Conservation (phyloP, 768 basidiomycete genomes). For the Leccinum arenicola region DNA sequence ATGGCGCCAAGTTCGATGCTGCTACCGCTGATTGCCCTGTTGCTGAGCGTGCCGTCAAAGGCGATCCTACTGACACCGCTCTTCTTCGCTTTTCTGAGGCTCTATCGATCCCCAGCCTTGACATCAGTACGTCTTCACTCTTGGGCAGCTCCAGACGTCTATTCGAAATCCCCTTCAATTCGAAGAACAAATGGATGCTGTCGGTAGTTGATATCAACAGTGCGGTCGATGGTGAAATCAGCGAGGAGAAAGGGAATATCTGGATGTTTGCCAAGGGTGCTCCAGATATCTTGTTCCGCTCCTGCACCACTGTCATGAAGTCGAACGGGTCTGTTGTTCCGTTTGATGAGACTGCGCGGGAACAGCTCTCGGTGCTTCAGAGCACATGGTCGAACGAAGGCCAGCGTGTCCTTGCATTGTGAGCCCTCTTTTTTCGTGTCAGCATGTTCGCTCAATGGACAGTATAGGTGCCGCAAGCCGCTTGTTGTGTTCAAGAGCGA, state of each 20-base stretch:
- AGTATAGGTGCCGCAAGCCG: constrained; percentile 29
- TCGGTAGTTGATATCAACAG: constrained; percentile 31
- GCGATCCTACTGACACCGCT: constrained; percentile 53
- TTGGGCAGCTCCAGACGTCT: constrained; percentile 15
- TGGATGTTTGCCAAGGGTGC: constrained; percentile 56
- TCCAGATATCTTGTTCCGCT: constrained; percentile 49
- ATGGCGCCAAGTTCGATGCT: constrained; percentile 49
- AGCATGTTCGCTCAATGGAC: background rate
- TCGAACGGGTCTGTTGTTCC: constrained; percentile 32
- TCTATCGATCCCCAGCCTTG: constrained; percentile 20
- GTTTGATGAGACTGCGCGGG: constrained; percentile 24
- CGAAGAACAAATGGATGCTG: constrained; percentile 57
- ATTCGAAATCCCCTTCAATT: constrained; percentile 45
- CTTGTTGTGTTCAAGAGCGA: constrained; percentile 20
- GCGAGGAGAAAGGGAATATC: constrained; percentile 2
- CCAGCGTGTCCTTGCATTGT: constrained; percentile 52
- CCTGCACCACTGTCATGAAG: constrained; percentile 35
- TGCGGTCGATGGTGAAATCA: background rate
- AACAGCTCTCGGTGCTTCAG: constrained; percentile 29
- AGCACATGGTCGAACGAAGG: constrained; percentile 47
- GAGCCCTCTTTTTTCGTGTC: background rate
- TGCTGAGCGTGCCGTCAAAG: constrained; percentile 35
- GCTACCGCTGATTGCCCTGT: constrained; percentile 22
- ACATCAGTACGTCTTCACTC: constrained; percentile 19
- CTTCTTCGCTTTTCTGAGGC: constrained; percentile 46